Evolutionary conservation across 805 yeast genomes (phyloP), one percentile per base, ranked within the genome.

Genomic region (Brettanomyces bruxellensis): DNA sequence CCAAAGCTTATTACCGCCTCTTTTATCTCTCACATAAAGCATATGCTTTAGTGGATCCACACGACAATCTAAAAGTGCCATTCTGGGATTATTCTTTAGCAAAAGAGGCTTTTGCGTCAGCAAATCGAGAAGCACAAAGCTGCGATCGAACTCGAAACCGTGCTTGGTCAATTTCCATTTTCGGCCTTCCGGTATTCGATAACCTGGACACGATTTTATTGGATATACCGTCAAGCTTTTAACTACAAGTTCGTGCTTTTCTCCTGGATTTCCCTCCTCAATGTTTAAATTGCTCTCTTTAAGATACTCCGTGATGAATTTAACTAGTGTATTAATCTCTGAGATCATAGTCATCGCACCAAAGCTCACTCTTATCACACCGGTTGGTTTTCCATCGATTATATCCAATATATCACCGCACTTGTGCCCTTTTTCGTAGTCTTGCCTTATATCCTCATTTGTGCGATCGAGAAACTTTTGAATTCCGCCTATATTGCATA

Each of bases 371-470:
- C 76, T 54, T 3, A 70, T 53, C 1, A 63, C 71, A 1, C 76
- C 76, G 1, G 73, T 70, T 6, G 69, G 67, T 25, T 49, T 51
- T 2, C 65, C 67, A 39, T 67, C 49, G 8, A 71, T 59, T 8
- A 65, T 41, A 49, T 72, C 75, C 54, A 61, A 60, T 6, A 54
- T 52, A 48, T 72, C 75, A 18, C 73, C 75, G 56, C 76, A 72
- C 30, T 55, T 61, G 45, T 69, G 73, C 1, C 75, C 75, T 12
- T 48, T 42, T 0, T 41, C n/a, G 43, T 61, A 59, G 45, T 64
- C 65, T 5, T 44, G 34, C 5, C 52, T 47, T 25, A 70, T 59
- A n/a, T 61, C 60, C 14, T 55, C 55, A 23, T 59, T 36, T 2
- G 55, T 51, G 6, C 62, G 44, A 1, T 56, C 54, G 1, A 65